Percentiles rank a stretch among this genome's conserved stretches.
Evolutionary conservation across 371 early-diverging fungal species (phyloP).

Genomic region (Saksenaea oblongispora): DNA sequence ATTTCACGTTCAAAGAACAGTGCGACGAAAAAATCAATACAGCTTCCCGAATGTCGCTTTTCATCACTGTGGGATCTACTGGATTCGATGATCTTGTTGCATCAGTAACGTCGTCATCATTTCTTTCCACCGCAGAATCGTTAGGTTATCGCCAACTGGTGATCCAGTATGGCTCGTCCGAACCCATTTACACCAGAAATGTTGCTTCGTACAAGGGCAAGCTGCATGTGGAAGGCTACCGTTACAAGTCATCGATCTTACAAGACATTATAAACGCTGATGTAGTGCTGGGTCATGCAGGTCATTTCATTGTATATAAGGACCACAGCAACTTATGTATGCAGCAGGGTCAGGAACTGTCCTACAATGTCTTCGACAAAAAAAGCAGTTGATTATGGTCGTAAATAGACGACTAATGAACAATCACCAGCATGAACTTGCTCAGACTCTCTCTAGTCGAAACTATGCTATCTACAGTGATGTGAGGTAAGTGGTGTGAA

Average conservation of each 20-base stretch:
- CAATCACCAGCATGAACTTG: slow-evolving; percentile 89
- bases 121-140: slow-evolving; percentile 45
- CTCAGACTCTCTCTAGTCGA: slow-evolving; percentile 59
- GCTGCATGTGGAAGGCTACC: slow-evolving; percentile 52
- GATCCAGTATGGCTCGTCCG: slow-evolving; percentile 78
- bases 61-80: slow-evolving; percentile 92
- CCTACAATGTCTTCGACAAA: slow-evolving; percentile 73
- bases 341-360: slow-evolving; percentile 75
- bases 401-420: slow-evolving; percentile 78
- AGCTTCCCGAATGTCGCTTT: slow-evolving; percentile 40
- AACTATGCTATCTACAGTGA: slow-evolving; percentile 56
- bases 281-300: slow-evolving; percentile 76
- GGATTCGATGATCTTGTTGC: slow-evolving; percentile 78
- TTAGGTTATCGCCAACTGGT: slow-evolving; percentile 57
- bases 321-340: neutral
- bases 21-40: no score
- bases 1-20: no score
- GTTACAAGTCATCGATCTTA: slow-evolving; percentile 59
- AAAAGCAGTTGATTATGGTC: slow-evolving; percentile 70
- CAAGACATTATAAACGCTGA: slow-evolving; percentile 61
- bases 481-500: slow-evolving; percentile 7
- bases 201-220: slow-evolving; percentile 8
- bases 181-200: slow-evolving; percentile 21
- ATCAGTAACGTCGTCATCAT: slow-evolving; percentile 38
- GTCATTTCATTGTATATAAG: slow-evolving; percentile 30